phyloP scores from a whole-genome alignment of 192 early-diverging fungal species.

The Dimargaris cristalligena region DNA sequence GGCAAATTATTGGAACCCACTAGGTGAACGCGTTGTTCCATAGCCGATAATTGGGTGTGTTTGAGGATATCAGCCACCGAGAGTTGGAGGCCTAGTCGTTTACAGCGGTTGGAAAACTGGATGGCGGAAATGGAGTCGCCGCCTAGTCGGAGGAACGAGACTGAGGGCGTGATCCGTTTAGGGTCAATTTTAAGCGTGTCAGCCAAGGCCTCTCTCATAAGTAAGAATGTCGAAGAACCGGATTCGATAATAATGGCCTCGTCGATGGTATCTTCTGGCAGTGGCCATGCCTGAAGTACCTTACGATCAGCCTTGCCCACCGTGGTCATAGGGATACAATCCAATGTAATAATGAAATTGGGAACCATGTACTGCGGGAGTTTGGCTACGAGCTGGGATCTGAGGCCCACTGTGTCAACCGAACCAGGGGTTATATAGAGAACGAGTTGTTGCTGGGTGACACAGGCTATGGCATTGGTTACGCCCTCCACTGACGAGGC shows the following conservation, averaged over 20 bases:
- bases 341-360: neutral
- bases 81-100: neutral
- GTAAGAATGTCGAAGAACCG: neutral
- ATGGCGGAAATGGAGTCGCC: slow-evolving; percentile 18
- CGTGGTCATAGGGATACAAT: neutral
- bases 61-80: slow-evolving; percentile 8
- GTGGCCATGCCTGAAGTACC: neutral
- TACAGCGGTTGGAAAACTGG: neutral
- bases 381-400: neutral
- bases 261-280: neutral
- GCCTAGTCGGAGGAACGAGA: slow-evolving; percentile 18
- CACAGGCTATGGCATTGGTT: slow-evolving; percentile 13
- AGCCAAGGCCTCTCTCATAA: neutral
- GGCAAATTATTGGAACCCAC: neutral
- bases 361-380: slow-evolving; percentile 9
- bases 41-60: neutral
- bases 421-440: slow-evolving; percentile 15
- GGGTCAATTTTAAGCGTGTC: neutral
- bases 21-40: neutral
- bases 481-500: slow-evolving; percentile 12
- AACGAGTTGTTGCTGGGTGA: slow-evolving; percentile 13
- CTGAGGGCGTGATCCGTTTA: neutral
- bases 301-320: slow-evolving; percentile 1
- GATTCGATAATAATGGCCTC: neutral
- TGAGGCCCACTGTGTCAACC: neutral